Evolutionary conservation across 345 rosid species (phyloP).

Genomic region (Diplotaxis tenuifolia): DNA sequence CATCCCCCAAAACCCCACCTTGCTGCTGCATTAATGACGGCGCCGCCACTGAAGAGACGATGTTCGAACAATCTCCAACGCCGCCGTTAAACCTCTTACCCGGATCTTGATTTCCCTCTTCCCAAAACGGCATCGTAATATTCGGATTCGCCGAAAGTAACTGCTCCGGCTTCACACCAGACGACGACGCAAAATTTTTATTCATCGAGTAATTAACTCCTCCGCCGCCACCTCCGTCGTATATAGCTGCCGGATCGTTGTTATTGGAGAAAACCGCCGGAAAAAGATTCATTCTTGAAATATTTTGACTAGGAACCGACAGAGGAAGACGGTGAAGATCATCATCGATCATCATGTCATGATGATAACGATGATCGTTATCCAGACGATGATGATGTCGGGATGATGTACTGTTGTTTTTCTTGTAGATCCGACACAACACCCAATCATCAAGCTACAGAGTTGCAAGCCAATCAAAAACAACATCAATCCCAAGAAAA

Average conservation of each 20-base stretch:
- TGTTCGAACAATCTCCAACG: slow-evolving; percentile 25
- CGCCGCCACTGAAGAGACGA: slow-evolving; percentile 11
- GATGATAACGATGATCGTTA: slow-evolving; percentile 39
- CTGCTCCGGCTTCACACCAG: slow-evolving; percentile 44
- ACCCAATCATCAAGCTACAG: slow-evolving; percentile 96
- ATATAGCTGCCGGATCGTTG: slow-evolving; percentile 28
- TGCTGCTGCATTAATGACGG: slow-evolving; percentile 28
- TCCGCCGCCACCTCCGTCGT: slow-evolving; percentile 31
- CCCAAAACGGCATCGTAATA: background rate
- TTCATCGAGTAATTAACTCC: slow-evolving; percentile 15
- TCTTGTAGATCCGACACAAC: slow-evolving; percentile 88
- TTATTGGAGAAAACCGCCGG: slow-evolving; percentile 19
- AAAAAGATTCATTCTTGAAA: background rate
- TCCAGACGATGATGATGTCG: slow-evolving; percentile 53
- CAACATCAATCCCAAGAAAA: background rate
- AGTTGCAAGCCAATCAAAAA: background rate
- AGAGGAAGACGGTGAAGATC: slow-evolving; percentile 47
- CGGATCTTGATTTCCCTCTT: background rate
- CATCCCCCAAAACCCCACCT: slow-evolving; percentile 53
- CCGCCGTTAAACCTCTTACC: slow-evolving; percentile 44
- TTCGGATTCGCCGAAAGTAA: slow-evolving; percentile 12
- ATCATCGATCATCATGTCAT: slow-evolving; percentile 22
- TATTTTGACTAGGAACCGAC: slow-evolving; percentile 32
- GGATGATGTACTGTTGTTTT: slow-evolving; percentile 46
- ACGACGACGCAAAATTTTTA: slow-evolving; percentile 31